Evolutionary conservation across 208 protist genomes (phyloP).

Genomic region (Jaenimonas drosophilae): DNA sequence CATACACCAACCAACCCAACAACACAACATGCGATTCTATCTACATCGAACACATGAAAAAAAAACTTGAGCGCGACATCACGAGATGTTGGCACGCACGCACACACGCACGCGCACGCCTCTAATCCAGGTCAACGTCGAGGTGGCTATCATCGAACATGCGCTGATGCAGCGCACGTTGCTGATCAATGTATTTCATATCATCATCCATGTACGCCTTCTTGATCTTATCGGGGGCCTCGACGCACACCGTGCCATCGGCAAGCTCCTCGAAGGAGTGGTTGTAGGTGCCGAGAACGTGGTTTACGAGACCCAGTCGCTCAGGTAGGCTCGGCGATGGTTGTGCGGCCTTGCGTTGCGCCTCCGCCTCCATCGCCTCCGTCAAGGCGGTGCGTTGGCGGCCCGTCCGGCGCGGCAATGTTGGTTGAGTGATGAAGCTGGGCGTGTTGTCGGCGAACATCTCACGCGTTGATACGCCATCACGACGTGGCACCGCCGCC

Average conservation of each 20-base stretch:
- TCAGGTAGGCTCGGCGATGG: not conserved
- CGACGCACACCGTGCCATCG: not conserved
- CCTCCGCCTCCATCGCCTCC: conserved; percentile 1
- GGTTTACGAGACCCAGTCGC: not conserved
- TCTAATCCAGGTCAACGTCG: too few relatives aligned
- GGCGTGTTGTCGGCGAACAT: too few relatives aligned
- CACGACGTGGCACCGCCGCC: not conserved
- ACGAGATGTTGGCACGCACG: too few relatives aligned
- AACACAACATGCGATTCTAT: too few relatives aligned
- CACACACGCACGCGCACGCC: too few relatives aligned
- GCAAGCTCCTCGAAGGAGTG: conserved; percentile 3
- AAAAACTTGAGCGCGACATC: too few relatives aligned
- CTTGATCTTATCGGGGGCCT: not conserved
- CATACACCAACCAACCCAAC: too few relatives aligned
- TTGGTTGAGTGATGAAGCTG: not conserved
- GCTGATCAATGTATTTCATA: too few relatives aligned
- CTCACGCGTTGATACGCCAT: too few relatives aligned
- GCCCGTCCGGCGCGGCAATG: not conserved
- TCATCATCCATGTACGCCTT: conserved; percentile 2
- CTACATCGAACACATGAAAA: too few relatives aligned
- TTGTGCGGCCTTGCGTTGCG: not conserved
- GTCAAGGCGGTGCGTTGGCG: not conserved
- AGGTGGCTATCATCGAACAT: too few relatives aligned
- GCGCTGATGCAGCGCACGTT: too few relatives aligned
- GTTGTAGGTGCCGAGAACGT: conserved; percentile 5